Conservation (phyloP, 768 basidiomycete genomes). For the Tricholoma hemisulphureum region DNA sequence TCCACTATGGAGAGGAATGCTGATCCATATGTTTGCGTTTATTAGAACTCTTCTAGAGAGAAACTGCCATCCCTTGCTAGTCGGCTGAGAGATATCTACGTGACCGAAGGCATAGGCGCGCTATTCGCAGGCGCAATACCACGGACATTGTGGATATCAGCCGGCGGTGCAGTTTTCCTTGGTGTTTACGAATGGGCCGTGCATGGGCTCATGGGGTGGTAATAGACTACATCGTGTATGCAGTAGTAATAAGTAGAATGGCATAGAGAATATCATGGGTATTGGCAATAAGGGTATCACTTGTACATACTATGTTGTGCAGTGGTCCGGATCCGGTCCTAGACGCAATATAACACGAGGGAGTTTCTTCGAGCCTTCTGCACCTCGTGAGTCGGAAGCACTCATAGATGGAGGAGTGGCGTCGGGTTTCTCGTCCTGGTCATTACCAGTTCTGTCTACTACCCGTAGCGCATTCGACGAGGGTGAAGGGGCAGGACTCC, state of each 20-base stretch:
- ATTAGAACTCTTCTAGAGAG: constrained; percentile 50
- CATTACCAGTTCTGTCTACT: not conserved
- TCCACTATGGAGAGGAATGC: not conserved
- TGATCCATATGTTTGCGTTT: not conserved
- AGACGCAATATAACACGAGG: constrained; percentile 34
- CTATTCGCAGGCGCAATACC: constrained; percentile 88
- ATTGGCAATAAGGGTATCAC: not conserved
- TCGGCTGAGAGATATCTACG: constrained; percentile 66
- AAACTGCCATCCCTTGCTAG: constrained; percentile 52
- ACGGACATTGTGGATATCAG: constrained; percentile 93
- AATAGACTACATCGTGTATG: constrained; percentile 6
- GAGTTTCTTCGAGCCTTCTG: constrained; percentile 44
- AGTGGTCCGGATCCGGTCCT: constrained; percentile 24
- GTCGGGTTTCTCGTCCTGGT: not conserved
- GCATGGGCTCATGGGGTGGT: constrained; percentile 43
- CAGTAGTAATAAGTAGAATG: not conserved
- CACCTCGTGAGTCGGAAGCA: constrained; percentile 36
- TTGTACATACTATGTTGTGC: not conserved
- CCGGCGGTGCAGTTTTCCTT: constrained; percentile 94
- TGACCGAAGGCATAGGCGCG: constrained; percentile 66
- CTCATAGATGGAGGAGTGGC: constrained; percentile 8
- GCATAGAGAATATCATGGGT: not conserved
- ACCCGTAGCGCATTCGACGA: not conserved
- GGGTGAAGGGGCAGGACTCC: constrained; percentile 9
- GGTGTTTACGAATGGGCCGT: constrained; percentile 92